Conservation (phyloP, 2,329 filamentous ascomycete genomes). For the Venturia aucupariae region DNA sequence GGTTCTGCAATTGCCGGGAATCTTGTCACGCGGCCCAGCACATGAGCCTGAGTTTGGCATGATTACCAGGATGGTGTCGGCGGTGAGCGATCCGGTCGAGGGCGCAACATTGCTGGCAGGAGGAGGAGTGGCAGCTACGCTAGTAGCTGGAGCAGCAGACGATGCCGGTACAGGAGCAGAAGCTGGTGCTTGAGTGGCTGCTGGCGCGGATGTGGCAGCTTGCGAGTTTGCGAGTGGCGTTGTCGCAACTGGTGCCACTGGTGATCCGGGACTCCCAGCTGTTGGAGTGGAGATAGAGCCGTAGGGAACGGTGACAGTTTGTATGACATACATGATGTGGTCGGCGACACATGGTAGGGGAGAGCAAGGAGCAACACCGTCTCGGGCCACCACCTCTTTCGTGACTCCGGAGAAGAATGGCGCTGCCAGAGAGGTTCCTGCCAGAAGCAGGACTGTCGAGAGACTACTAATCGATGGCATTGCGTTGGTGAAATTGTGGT, state of each 20-base stretch:
- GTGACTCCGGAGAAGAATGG: background rate
- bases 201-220: background rate
- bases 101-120: background rate
- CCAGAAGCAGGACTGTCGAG: background rate
- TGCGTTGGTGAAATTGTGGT: background rate
- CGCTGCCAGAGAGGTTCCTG: background rate
- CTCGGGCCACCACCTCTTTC: background rate
- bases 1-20: conserved; percentile 53
- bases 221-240: background rate
- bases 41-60: conserved; percentile 9
- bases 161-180: background rate
- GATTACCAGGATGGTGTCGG: conserved; percentile 6
- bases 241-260: background rate
- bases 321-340: background rate
- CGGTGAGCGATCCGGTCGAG: conserved; percentile 6
- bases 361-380: background rate
- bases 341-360: background rate
- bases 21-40: conserved; percentile 19
- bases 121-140: background rate
- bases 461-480: background rate
- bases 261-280: background rate
- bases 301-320: background rate
- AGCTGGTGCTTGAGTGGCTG: background rate
- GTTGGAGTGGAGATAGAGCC: background rate
- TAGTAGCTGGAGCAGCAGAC: background rate